Conservation (phyloP, 129 eudicot species). For the Ambrosia artemisiifolia region DNA sequence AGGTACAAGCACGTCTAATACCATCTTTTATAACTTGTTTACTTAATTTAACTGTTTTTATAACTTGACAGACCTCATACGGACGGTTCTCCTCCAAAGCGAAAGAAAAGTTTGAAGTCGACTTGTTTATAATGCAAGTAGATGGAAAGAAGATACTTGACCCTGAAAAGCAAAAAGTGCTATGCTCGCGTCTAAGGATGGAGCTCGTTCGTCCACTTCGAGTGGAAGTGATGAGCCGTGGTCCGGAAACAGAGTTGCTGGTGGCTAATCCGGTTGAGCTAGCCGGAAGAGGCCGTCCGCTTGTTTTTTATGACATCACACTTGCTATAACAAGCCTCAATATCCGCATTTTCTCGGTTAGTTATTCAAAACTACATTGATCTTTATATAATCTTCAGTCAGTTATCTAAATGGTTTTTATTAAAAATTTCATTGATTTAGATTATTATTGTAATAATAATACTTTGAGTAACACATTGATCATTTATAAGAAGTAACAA, state of each 20-base stretch:
- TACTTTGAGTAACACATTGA: too few species aligned
- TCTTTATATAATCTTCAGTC: neutral
- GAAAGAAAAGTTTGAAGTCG: slow-evolving; percentile 34
- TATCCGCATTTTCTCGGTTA: slow-evolving; percentile 45
- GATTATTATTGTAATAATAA: neutral
- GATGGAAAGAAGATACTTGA: slow-evolving; percentile 47
- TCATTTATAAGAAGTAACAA: too few species aligned
- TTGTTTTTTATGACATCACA: slow-evolving; percentile 48
- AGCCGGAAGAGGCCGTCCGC: slow-evolving; percentile 47
- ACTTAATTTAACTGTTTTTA: neutral
- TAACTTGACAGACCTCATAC: slow-evolving; percentile 28
- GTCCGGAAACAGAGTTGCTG: slow-evolving; percentile 50
- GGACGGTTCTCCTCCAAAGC: slow-evolving; percentile 36
- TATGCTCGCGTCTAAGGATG: slow-evolving; percentile 42
- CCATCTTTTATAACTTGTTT: neutral
- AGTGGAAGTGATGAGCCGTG: slow-evolving; percentile 44
- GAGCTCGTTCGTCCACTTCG: slow-evolving; percentile 46
- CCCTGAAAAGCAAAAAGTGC: slow-evolving; percentile 36
- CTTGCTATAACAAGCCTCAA: slow-evolving; percentile 41
- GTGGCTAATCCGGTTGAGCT: slow-evolving; percentile 55
- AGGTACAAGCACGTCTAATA: slow-evolving; percentile 25
- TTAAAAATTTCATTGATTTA: neutral
- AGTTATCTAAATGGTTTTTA: neutral
- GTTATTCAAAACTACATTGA: neutral
- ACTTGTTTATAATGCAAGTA: slow-evolving; percentile 42